Evolutionary conservation across 2,329 filamentous ascomycete species (phyloP).

Genomic region (Dothideomycetidae sp.): DNA sequence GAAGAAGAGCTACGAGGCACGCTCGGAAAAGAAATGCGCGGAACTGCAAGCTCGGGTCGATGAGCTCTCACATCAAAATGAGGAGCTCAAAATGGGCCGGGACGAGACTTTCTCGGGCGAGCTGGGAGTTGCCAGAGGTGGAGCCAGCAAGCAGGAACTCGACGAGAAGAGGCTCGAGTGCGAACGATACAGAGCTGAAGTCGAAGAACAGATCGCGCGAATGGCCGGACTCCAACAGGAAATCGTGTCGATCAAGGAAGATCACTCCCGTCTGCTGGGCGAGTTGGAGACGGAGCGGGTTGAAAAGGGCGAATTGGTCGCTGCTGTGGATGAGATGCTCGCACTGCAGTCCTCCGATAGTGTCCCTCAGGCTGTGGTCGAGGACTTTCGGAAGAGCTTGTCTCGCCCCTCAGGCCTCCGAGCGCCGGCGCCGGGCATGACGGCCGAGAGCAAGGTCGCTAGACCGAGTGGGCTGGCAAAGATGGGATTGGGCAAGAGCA

Average conservation of each 20-base stretch:
- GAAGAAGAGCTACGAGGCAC: conserved; percentile 65
- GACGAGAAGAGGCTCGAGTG: conserved; percentile 12
- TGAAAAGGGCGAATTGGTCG: conserved; percentile 72
- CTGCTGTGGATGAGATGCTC: conserved; percentile 74
- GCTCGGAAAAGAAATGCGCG: conserved; percentile 76
- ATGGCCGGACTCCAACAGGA: conserved; percentile 63
- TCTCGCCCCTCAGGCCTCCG: conserved; percentile 42
- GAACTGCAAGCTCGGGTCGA: conserved; percentile 62
- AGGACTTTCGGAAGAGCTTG: conserved; percentile 42
- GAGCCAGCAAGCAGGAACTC: conserved; percentile 8
- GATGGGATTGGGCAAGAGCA: conserved; percentile 41
- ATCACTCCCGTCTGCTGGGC: conserved; percentile 50
- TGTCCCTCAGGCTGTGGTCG: conserved; percentile 28
- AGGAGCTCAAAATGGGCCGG: conserved; percentile 51
- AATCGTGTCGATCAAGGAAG: conserved; percentile 50
- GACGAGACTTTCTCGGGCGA: conserved; percentile 52
- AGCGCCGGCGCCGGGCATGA: conserved; percentile 37
- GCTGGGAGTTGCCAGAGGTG: conserved; percentile 13
- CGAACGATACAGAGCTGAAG: conserved; percentile 27
- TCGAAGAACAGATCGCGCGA: conserved; percentile 55
- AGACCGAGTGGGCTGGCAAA: conserved; percentile 22
- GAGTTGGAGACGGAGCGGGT: conserved; percentile 61
- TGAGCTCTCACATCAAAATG: conserved; percentile 58
- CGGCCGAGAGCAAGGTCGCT: conserved; percentile 33
- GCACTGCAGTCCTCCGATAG: conserved; percentile 40